Base-by-base conservation (phyloP, 2,329 filamentous ascomycete genomes). In the Phaeosphaeria sp. region DNA sequence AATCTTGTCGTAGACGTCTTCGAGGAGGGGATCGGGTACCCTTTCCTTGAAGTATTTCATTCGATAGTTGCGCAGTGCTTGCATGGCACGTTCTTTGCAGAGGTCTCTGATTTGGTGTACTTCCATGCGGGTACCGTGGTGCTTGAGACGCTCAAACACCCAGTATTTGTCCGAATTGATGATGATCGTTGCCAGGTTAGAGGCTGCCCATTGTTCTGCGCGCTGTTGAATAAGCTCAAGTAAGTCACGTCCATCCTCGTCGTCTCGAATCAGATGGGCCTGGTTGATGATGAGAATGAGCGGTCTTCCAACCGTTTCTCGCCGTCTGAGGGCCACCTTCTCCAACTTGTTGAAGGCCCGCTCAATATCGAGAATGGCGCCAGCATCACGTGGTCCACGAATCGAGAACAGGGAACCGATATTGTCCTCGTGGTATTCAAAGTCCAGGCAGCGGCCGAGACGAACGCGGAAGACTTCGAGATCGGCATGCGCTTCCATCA, bases 161-260 rank as follows among this genome's bases (percentile, higher is more conserved):
- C 95, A 99, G 79, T 97, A 99, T 74, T 98, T 95, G 77, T 99
- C 95, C 53, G 89, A 93, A 78, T 97, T 98, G 80, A 99, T 93
- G 33, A 99, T 89, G 83, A 92, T 86, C 1, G 95, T 98, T 27
- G 96, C 91, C 9, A 99, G 84, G 64, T 92, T 94, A 20, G 91
- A 88, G 1, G 94, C 95, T 1, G 95, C 94, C 95, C 95, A 99
- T 76, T 95, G 91, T 78, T 99, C 95, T 1, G 95, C 94, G 30
- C 93, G 88, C 75, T 99, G 95, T 72, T 99, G 95, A 27, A 99
- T 88, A 50, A 99, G 86, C 77, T 99, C 95, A 43, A 99, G 87
- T 15, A 99, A 82, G 74, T 98, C 92, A 55, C 90, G 89, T n/a
- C 95, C 95, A 69, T 96, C 92, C 5, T 96, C 91, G 68, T 98